Evolutionary conservation across 768 basidiomycete species (phyloP).

Genomic region (Mycena floridula): DNA sequence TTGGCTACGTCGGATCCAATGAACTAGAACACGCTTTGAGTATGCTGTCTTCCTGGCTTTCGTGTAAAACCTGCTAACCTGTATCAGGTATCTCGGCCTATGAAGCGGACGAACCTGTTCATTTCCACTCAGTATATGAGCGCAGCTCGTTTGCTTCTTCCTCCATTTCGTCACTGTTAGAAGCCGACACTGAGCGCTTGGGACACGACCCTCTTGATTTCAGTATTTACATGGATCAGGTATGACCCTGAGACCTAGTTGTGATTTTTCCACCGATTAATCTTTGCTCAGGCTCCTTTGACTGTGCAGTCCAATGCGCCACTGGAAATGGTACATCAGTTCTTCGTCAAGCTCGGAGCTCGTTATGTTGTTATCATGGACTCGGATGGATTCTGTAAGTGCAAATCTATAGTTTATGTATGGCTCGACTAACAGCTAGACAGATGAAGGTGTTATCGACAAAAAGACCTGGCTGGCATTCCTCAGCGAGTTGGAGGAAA

Average conservation of each 20-base stretch:
- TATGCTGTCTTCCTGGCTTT: conserved; percentile 30
- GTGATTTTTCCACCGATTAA: conserved; percentile 3
- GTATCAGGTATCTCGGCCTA: conserved; percentile 66
- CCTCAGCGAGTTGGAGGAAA: conserved; percentile 68
- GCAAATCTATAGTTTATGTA: not conserved
- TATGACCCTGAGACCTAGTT: conserved; percentile 20
- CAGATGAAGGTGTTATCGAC: conserved; percentile 87
- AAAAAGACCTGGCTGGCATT: conserved; percentile 95
- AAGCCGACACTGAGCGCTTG: conserved; percentile 22
- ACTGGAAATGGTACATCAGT: conserved; percentile 86
- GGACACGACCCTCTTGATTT: conserved; percentile 66
- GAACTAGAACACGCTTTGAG: conserved; percentile 93
- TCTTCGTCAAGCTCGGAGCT: conserved; percentile 92
- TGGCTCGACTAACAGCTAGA: not conserved
- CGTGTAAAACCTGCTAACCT: conserved; percentile 1
- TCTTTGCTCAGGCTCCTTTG: conserved; percentile 64
- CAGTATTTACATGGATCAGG: conserved; percentile 87
- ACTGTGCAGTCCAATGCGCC: conserved; percentile 81
- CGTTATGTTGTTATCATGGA: conserved; percentile 85
- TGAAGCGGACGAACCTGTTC: conserved; percentile 57
- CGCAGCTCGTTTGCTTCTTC: conserved; percentile 39
- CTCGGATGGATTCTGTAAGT: conserved; percentile 73
- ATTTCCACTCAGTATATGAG: conserved; percentile 48
- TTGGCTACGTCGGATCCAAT: conserved; percentile 87
- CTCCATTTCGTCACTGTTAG: conserved; percentile 58